Base-by-base conservation (phyloP, 768 basidiomycete species). In the Phanerochaete sordida region DNA sequence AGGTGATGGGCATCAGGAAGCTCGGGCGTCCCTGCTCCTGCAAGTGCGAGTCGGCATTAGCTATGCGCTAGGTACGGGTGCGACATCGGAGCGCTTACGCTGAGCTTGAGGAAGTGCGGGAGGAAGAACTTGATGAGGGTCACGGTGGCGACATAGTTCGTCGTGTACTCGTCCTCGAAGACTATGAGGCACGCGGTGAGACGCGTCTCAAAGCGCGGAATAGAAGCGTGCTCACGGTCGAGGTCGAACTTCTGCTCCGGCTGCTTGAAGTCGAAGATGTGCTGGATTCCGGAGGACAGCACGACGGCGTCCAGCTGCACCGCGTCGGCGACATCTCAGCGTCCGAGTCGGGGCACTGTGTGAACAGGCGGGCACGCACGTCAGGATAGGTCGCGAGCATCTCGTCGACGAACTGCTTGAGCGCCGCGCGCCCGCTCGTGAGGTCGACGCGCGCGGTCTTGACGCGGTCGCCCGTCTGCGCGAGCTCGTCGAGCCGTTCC, bases 71-170 rank as follows among this genome's bases (percentile, higher is more conserved):
- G 21, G 31, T 35, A n/a, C 31, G 6, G 30, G 19, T 37, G 1
- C 35, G 37, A 24, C 9, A 16, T 43, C 16, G 19, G 21, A 19
- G 33, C 13, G 67, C 76, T 58, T 62, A 86, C 84, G 46, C 78
- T 77, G n/a, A 82, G 75, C 61, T 79, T 77, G 23, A 82, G 65
- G 66, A 86, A 76, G 65, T 86, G 85, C 1, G 84, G 84, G 9
- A 83, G 66, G 60, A 86, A 73, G 53, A 77, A 74, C 2, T 76
- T 74, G 50, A 82, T 79, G 44, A 81, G 66, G 39, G 76, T 75
- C n/a, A 84, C 72, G 27, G 82, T 72, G 0, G 83, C 77, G 0
- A 74, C 73, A 64, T 86, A 86, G 66, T 87, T 86, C 39, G 80
- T 75, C 44, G 79, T 77, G 2, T 85, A 62, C 69, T 87, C 86